Conservation (phyloP, 805 yeast species). For the Yarrowia divulgata region DNA sequence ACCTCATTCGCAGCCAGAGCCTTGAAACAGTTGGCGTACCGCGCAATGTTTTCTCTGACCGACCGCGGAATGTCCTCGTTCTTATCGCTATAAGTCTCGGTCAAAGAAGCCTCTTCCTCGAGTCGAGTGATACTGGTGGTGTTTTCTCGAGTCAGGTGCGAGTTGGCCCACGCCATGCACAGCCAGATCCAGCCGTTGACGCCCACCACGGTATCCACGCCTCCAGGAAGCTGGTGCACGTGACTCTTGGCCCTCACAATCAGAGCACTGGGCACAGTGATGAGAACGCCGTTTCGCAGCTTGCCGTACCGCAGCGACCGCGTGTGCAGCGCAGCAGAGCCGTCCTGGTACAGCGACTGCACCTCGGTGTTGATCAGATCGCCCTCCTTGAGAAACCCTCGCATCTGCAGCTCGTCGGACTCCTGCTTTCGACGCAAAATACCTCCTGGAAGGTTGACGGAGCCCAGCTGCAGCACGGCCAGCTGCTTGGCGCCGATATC, state of each 20-base stretch:
- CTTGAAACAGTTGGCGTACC: constrained; percentile 83
- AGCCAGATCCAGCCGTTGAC: constrained; percentile 96
- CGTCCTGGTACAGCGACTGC: constrained; percentile 86
- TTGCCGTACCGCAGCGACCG: constrained; percentile 96
- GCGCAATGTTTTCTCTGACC: constrained; percentile 74
- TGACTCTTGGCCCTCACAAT: constrained; percentile 87
- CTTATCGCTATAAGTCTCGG: constrained; percentile 85
- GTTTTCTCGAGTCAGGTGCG: constrained; percentile 43
- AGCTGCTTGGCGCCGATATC: constrained; percentile 95
- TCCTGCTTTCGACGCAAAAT: constrained; percentile 92
- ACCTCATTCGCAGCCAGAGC: constrained; percentile 85
- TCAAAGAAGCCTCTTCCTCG: constrained; percentile 85
- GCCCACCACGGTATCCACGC: constrained; percentile 86
- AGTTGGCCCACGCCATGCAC: constrained; percentile 46
- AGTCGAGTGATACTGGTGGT: constrained; percentile 75
- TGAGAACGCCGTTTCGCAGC: constrained; percentile 85
- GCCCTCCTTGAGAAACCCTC: constrained; percentile 92
- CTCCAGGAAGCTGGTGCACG: constrained; percentile 90
- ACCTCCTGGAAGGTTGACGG: constrained; percentile 97
- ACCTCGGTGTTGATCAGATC: constrained; percentile 96
- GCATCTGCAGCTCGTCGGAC: constrained; percentile 95
- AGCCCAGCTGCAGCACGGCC: constrained; percentile 90
- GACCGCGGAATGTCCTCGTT: constrained; percentile 73
- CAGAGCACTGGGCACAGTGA: constrained; percentile 81
- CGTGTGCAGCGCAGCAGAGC: constrained; percentile 92